These are phyloP conservation scores for Purshia tridentata DNA, from an alignment of 306 rosid genomes.

Conservation along the genomic window DNA sequence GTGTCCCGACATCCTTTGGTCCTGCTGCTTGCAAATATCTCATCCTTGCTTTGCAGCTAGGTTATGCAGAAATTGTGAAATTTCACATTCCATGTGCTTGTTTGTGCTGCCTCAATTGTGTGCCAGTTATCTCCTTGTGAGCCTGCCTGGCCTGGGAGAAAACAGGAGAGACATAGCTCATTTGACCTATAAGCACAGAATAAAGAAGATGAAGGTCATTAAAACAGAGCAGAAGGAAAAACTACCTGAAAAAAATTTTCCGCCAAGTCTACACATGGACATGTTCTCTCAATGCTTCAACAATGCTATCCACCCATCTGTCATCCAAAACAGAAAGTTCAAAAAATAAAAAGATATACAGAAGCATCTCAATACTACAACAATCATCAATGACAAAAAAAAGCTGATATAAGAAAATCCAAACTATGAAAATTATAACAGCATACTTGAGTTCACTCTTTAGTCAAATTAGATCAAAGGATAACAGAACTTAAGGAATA, in stretches of 20 bases:
- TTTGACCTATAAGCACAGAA: not conserved
- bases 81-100: not conserved
- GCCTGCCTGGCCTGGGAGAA: constrained; percentile 7
- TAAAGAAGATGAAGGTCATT: constrained; percentile 13
- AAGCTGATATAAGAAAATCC: not conserved
- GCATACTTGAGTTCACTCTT: not conserved
- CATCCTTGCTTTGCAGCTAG: not conserved
- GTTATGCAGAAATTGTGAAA: not conserved
- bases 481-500: not conserved
- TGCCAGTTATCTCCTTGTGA: not conserved
- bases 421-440: not conserved
- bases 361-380: not conserved
- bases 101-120: not conserved
- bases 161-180: constrained; percentile 6
- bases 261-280: constrained; percentile 25
- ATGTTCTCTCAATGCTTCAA: constrained; percentile 63
- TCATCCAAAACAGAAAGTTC: constrained; percentile 10
- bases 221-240: constrained; percentile 11
- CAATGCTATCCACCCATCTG: constrained; percentile 94
- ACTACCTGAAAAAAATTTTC: constrained; percentile 35
- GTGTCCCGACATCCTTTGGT: constrained; percentile 2
- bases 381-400: not conserved
- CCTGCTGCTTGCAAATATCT: not conserved
- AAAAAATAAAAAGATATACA: not conserved
- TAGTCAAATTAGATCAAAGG: not conserved